These are phyloP conservation scores for Striga hermonthica DNA, from an alignment of 305 asterid species.

Conservation along the genomic window DNA sequence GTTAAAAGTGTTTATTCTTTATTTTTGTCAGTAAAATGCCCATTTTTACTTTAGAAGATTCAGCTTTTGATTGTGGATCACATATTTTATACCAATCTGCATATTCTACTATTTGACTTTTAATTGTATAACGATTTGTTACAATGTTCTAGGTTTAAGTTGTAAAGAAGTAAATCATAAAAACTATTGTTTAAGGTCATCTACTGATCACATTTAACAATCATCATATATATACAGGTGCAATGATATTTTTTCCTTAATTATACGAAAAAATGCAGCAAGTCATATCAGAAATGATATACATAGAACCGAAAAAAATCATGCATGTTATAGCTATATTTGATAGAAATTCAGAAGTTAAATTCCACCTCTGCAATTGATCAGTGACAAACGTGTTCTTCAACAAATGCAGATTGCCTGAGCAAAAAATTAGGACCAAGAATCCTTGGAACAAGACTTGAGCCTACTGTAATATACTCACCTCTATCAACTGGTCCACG, in stretches of 20 bases:
- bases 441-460: conserved; percentile 51
- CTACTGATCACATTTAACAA: no score
- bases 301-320: neutral
- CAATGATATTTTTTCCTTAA: no score
- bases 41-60: neutral
- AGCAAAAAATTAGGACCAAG: conserved; percentile 67
- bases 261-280: neutral
- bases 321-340: neutral
- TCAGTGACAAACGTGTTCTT: conserved; percentile 13
- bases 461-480: conserved; percentile 47
- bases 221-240: no score
- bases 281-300: neutral
- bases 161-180: no score
- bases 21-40: conserved; percentile 10
- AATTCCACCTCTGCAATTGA: neutral
- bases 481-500: conserved; percentile 3
- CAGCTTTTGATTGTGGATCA: conserved; percentile 29
- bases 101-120: no score
- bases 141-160: no score
- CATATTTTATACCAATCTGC: conserved; percentile 9
- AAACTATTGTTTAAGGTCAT: no score
- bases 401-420: conserved; percentile 58
- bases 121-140: no score
- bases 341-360: neutral
- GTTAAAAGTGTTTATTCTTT: conserved; percentile 14